These are phyloP conservation scores for Diaporthe ampelina DNA, from an alignment of 2,329 filamentous ascomycete genomes.

Conservation along the genomic window DNA sequence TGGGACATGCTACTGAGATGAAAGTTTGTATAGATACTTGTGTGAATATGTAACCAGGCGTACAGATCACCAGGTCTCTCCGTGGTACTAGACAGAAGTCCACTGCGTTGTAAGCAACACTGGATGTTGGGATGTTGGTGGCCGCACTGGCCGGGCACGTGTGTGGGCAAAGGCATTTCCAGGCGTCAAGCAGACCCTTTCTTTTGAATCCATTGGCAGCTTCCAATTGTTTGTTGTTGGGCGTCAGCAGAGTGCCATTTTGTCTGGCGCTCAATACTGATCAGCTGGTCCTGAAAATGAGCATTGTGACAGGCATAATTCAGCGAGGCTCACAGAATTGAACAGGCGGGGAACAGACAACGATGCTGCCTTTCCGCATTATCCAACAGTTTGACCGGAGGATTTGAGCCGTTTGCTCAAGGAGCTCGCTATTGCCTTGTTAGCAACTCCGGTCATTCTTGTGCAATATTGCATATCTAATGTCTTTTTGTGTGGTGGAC, in stretches of 20 bases:
- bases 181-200: not conserved
- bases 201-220: not conserved
- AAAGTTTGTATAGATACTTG: not conserved
- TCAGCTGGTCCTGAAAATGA: not conserved
- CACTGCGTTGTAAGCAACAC: not conserved
- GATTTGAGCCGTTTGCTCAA: too few species aligned
- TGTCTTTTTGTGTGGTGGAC: not conserved
- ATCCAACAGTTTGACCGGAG: not conserved
- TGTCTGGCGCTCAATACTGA: not conserved
- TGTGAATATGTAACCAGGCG: not conserved
- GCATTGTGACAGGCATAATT: not conserved
- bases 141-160: not conserved
- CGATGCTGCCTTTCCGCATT: not conserved
- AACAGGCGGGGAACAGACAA: not conserved
- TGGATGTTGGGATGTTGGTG: conserved; percentile 16
- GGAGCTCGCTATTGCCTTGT: too few species aligned
- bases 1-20: not conserved
- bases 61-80: not conserved
- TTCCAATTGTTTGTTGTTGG: not conserved
- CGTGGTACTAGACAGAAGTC: not conserved
- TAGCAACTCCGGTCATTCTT: too few species aligned
- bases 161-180: not conserved
- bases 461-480: too few species aligned
- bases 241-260: not conserved
- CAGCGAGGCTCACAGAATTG: not conserved